These are phyloP conservation scores for Aspergillus nomiae DNA, from an alignment of 2,329 filamentous ascomycete species.

Conservation along the genomic window DNA sequence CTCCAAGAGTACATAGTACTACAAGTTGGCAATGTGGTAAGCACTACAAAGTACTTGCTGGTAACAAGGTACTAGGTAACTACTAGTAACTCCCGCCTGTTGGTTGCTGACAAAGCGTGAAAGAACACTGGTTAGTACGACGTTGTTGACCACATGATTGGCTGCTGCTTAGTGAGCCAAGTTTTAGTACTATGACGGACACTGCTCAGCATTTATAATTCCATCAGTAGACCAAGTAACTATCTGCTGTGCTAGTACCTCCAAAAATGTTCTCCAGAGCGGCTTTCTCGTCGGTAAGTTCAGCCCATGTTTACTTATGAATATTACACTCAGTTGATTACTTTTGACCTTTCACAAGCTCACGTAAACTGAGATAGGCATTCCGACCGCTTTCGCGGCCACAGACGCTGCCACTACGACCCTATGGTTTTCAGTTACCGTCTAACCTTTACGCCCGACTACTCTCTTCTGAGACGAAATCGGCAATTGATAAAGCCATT, in stretches of 20 bases:
- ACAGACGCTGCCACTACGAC: constrained; percentile 23
- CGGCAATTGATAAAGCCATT: constrained; percentile 89
- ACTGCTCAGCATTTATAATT: background rate
- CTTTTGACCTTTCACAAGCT: background rate
- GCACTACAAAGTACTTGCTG: no score
- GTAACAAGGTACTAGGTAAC: background rate
- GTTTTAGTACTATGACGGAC: background rate
- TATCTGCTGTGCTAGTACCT: background rate
- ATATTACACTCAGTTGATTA: background rate
- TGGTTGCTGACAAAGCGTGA: background rate
- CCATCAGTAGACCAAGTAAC: background rate
- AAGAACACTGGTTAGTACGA: background rate
- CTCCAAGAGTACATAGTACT: background rate
- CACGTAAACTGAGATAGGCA: constrained; percentile 19
- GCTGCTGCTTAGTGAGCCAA: background rate
- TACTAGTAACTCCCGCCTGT: no score
- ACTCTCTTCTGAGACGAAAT: constrained; percentile 75
- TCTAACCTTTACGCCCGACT: constrained; percentile 55
- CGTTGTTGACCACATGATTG: background rate
- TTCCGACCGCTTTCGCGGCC: constrained; percentile 34
- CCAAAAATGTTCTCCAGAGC: background rate
- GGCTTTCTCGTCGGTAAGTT: constrained; percentile 21
- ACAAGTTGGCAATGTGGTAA: no score
- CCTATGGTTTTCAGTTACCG: constrained; percentile 40
- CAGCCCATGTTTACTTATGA: background rate